Percentiles rank a stretch among this genome's conserved stretches.
These are phyloP conservation scores for Candolleomyces efflorescens DNA, from an alignment of 768 basidiomycete species.

Conservation along the genomic window DNA sequence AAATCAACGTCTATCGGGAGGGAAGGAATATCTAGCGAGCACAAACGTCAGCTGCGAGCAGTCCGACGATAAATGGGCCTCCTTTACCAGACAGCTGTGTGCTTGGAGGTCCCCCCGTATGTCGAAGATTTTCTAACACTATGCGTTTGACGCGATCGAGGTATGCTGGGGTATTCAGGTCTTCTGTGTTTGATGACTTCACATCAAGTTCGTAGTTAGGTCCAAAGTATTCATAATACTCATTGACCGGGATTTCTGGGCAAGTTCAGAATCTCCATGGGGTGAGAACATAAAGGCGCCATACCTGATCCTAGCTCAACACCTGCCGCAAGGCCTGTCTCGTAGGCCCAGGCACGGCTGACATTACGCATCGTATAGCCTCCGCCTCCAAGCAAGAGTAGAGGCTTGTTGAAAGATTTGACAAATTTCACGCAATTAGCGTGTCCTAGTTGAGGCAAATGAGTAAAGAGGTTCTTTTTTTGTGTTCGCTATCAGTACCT, in stretches of 20 bases:
- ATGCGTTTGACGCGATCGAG: slow-evolving; percentile 90
- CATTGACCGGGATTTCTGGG: slow-evolving; percentile 93
- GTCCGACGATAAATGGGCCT: not conserved
- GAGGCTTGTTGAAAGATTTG: slow-evolving; percentile 90
- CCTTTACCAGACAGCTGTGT: slow-evolving; percentile 82
- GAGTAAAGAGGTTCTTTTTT: not conserved
- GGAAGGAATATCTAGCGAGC: slow-evolving; percentile 68
- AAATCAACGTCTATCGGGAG: slow-evolving; percentile 81
- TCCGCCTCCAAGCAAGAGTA: slow-evolving; percentile 94
- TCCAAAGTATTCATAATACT: slow-evolving; percentile 99
- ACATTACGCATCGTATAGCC: slow-evolving; percentile 99
- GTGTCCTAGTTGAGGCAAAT: slow-evolving; percentile 42
- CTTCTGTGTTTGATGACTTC: slow-evolving; percentile 90
- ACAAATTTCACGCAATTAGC: slow-evolving; percentile 97
- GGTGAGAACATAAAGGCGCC: not conserved
- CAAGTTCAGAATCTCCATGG: not conserved
- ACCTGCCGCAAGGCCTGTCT: slow-evolving; percentile 97
- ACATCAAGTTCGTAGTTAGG: slow-evolving; percentile 97
- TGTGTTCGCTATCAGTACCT: slow-evolving; percentile 36
- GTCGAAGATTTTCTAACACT: slow-evolving; percentile 86
- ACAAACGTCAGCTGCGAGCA: slow-evolving; percentile 1
- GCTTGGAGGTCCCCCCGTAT: slow-evolving; percentile 84
- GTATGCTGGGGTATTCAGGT: slow-evolving; percentile 90
- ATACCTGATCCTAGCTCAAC: slow-evolving; percentile 85
- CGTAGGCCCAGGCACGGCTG: slow-evolving; percentile 95